Percentiles rank a stretch among this genome's conserved stretches.
Evolutionary conservation across 257 asterid genomes (phyloP).

Genomic region (Solanum pinnatisectum): DNA sequence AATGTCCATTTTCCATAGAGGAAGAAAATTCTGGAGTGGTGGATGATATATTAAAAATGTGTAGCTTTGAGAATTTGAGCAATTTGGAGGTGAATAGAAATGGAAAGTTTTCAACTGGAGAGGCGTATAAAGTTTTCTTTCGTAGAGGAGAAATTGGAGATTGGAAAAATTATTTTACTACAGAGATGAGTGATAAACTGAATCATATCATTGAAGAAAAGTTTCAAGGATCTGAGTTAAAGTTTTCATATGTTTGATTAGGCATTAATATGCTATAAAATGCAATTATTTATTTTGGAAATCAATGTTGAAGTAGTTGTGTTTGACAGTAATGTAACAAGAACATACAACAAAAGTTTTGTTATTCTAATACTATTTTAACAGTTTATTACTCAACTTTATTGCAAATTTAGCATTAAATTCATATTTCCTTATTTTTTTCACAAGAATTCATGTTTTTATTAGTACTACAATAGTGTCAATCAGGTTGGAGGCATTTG

Average conservation of each 20-base stretch:
- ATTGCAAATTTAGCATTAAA: too few relatives aligned
- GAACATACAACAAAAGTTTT: not conserved
- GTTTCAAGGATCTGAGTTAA: not conserved
- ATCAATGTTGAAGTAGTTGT: not conserved
- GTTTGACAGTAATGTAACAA: not conserved
- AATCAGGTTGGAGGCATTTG: not conserved
- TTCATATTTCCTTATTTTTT: too few relatives aligned
- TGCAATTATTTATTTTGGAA: too few relatives aligned
- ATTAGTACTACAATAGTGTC: not conserved
- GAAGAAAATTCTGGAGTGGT: not conserved
- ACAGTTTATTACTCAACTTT: not conserved
- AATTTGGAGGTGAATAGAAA: not conserved
- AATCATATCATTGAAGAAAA: not conserved
- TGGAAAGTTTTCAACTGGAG: not conserved
- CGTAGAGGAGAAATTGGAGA: not conserved
- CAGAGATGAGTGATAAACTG: not conserved
- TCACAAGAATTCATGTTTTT: not conserved
- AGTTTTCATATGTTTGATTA: not conserved
- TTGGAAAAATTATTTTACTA: not conserved
- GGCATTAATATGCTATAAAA: not conserved
- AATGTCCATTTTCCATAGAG: not conserved
- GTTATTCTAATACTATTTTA: too few relatives aligned
- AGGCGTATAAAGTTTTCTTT: not conserved
- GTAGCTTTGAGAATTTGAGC: not conserved
- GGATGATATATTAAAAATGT: not conserved